Evolutionary conservation across 176 grass and related monocot species (phyloP).

Genomic region (Juncus effusus): DNA sequence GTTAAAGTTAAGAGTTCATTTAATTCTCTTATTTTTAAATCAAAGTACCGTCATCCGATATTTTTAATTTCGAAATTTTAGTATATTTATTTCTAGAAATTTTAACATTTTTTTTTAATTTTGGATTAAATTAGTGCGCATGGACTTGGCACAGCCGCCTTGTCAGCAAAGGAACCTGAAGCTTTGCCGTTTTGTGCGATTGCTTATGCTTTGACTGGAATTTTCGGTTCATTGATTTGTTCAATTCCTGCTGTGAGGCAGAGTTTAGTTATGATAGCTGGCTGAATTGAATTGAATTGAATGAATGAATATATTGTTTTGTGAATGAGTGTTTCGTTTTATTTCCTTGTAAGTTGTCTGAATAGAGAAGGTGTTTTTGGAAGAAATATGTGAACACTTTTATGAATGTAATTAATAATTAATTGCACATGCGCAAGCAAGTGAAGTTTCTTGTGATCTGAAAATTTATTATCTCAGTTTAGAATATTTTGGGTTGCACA

Average conservation of each 20-base stretch:
- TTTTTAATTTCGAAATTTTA: too few species aligned
- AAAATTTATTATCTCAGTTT: too few species aligned
- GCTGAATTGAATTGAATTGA: slow-evolving; percentile 28
- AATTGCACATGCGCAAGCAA: slow-evolving; percentile 15
- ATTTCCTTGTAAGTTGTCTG: too few species aligned
- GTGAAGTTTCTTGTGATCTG: neutral
- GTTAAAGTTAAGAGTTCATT: too few species aligned
- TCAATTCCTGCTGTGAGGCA: slow-evolving; percentile 70
- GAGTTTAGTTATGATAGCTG: slow-evolving; percentile 65
- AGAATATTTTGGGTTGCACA: too few species aligned
- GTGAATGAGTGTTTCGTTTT: neutral
- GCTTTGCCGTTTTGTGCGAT: slow-evolving; percentile 94
- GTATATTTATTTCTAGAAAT: too few species aligned
- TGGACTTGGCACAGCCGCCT: slow-evolving; percentile 79
- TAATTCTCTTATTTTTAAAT: neutral
- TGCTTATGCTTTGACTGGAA: slow-evolving; percentile 74
- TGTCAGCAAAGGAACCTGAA: slow-evolving; percentile 90
- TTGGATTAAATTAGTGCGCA: slow-evolving; percentile 55
- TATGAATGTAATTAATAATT: too few species aligned
- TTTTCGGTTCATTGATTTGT: slow-evolving; percentile 74
- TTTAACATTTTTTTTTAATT: neutral
- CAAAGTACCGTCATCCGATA: too few species aligned
- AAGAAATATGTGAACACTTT: too few species aligned
- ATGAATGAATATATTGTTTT: neutral
- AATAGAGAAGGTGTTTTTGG: too few species aligned